Conservation (phyloP, 2,329 filamentous ascomycete species). For the Immersiporthe knoxdaviesiana region DNA sequence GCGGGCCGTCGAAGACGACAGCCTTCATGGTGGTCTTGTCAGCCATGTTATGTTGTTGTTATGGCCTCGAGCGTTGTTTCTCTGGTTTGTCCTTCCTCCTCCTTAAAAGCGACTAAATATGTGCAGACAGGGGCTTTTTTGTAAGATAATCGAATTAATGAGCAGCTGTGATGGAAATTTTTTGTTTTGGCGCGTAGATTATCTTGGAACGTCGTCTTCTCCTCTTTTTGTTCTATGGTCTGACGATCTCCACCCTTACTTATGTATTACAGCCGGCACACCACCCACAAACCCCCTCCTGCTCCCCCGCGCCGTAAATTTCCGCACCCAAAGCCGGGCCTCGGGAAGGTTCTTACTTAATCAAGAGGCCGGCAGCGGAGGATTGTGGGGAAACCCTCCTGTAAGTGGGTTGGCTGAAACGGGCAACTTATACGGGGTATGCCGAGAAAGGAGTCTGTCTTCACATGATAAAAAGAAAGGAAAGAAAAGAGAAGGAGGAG, state of each 20-base stretch:
- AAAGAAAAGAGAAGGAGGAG: background rate
- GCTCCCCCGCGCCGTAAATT: background rate
- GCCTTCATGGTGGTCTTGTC: conserved; percentile 76
- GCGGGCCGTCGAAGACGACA: conserved; percentile 82
- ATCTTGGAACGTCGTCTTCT: too few species aligned
- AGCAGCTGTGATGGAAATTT: too few species aligned
- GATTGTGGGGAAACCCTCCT: background rate
- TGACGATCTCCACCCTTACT: background rate
- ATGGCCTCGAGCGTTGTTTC: too few species aligned
- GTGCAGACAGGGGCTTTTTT: too few species aligned
- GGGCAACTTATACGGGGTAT: conserved; percentile 5
- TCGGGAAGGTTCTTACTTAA: background rate
- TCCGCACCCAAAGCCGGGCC: background rate
- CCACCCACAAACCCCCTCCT: background rate
- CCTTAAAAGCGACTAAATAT: too few species aligned
- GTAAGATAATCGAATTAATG: too few species aligned
- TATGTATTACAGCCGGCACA: background rate
- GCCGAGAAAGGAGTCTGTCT: background rate
- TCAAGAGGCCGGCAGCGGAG: background rate
- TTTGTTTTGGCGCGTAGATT: too few species aligned
- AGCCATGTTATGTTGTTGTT: conserved; percentile 36
- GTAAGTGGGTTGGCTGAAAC: background rate
- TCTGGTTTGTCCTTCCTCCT: background rate
- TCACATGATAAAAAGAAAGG: background rate
- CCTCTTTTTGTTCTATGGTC: background rate